Base-by-base conservation (phyloP, 345 rosid species). In the Isatis tinctoria region DNA sequence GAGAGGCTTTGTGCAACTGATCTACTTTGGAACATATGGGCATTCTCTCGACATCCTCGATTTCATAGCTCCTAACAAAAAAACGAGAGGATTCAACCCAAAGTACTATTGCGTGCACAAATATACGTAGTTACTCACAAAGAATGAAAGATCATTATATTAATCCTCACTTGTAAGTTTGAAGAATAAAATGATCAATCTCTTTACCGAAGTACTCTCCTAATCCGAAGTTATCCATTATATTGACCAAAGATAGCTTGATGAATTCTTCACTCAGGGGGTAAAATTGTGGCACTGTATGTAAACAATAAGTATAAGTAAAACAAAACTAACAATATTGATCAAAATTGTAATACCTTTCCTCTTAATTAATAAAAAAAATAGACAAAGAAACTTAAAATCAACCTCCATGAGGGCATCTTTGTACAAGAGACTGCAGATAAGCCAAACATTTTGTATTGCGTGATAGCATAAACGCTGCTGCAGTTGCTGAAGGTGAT, bases 401-500 rank as follows among this genome's bases (percentile, higher is more conserved):
- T 3, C 32, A 39, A 82, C 91, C 91, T 75, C 85, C 89, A 69
- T 70, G 26, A 17, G 68, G 60, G 65, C 79, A 81, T 27, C 26
- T 78, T 43, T 75, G 66, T 27, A 67, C 77, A 1, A 89, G 79
- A 69, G 84, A 72, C 62, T 74, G 78, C 2, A 89, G 80, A 64
- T 85, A 85, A 26, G 62, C 47, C 35, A 85, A 77, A 69, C 82
- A 79, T 2, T 62, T 57, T 8, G 33, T 27, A 32, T 81, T 83
- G 17, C 83, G 81, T 0, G 92, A 79, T 9, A 81, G 79, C 82
- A 89, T 82, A 70, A 79, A 87, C 0, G 85, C 90, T 18, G 76
- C 41, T 18, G 95, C 88, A 18, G 92, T 89, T 28, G 95, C 86
- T 3, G 95, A 82, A 5, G 95, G 94, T 13, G 87, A 87, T 28